Evolutionary conservation across 768 basidiomycete species (phyloP).

Genomic region (Boletus bicolor): DNA sequence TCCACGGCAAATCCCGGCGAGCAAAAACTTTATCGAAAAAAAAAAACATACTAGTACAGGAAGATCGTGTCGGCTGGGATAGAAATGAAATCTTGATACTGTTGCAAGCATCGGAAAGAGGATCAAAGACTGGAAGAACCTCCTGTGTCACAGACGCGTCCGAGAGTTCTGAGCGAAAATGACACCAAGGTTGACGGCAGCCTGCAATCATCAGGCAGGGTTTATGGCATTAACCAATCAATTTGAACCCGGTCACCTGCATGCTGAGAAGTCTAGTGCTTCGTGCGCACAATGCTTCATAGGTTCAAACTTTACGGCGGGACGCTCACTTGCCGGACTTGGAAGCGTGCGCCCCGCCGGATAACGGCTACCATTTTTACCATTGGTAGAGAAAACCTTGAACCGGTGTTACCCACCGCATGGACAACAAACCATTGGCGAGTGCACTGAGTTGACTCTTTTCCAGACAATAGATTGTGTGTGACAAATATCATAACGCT

Average conservation of each 20-base stretch:
- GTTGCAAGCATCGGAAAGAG: background rate
- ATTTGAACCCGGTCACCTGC: constrained; percentile 1
- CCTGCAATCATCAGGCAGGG: background rate
- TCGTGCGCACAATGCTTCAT: constrained; percentile 14
- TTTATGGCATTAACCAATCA: constrained; percentile 16
- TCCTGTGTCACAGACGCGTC: background rate
- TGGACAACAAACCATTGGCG: background rate
- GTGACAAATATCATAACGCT: background rate
- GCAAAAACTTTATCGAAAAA: background rate
- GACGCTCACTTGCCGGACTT: constrained; percentile 14
- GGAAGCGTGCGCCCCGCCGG: constrained; percentile 23
- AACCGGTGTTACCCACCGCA: background rate
- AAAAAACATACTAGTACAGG: background rate
- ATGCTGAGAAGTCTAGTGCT: constrained; percentile 8
- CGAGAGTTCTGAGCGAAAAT: constrained; percentile 10
- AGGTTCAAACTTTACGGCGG: constrained; percentile 9
- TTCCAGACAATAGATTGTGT: background rate
- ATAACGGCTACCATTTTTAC: constrained; percentile 18
- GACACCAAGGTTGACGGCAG: constrained; percentile 15
- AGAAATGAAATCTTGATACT: background rate
- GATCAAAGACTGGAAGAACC: too few species aligned
- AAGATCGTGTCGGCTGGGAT: constrained; percentile 1
- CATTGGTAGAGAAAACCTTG: constrained; percentile 2
- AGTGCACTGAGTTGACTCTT: too few species aligned
- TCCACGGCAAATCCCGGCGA: constrained; percentile 7